phyloP scores from a whole-genome alignment of 2,329 filamentous ascomycete genomes.

The Septoria petroselini region DNA sequence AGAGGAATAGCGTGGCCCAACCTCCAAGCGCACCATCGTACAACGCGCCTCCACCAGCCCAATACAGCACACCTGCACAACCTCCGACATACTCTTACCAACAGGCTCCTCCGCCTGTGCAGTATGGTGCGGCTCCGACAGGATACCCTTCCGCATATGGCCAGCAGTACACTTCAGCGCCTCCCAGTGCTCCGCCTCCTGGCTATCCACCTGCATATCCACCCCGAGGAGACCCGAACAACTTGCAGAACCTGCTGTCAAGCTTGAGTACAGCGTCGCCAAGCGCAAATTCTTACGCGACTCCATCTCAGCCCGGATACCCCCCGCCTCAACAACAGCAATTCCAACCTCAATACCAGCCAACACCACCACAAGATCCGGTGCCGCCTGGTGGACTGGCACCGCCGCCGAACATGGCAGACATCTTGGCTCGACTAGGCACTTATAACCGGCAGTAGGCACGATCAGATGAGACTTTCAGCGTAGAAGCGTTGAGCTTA shows the following conservation, averaged over 20 bases:
- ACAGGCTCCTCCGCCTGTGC: constrained; percentile 38
- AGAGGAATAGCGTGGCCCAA: constrained; percentile 53
- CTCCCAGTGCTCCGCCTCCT: constrained; percentile 32
- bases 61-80: constrained; percentile 20
- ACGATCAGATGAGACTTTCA: not conserved
- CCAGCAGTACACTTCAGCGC: constrained; percentile 19
- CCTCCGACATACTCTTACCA: constrained; percentile 32
- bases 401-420: constrained; percentile 61
- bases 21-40: constrained; percentile 22
- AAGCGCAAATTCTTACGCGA: constrained; percentile 15
- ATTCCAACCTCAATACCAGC: constrained; percentile 34
- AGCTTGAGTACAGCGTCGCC: constrained; percentile 49
- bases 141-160: constrained; percentile 21
- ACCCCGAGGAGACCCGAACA: constrained; percentile 65
- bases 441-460: constrained; percentile 34
- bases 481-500: not conserved
- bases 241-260: constrained; percentile 67
- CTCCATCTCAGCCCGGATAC: constrained; percentile 20
- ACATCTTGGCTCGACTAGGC: constrained; percentile 71
- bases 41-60: constrained; percentile 35
- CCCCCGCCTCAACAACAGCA: constrained; percentile 23
- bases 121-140: constrained; percentile 21
- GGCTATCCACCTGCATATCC: constrained; percentile 39
- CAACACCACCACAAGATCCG: constrained; percentile 26
- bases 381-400: constrained; percentile 46